phyloP scores from a whole-genome alignment of 768 basidiomycete genomes.

The Podaxis mareebaensis region DNA sequence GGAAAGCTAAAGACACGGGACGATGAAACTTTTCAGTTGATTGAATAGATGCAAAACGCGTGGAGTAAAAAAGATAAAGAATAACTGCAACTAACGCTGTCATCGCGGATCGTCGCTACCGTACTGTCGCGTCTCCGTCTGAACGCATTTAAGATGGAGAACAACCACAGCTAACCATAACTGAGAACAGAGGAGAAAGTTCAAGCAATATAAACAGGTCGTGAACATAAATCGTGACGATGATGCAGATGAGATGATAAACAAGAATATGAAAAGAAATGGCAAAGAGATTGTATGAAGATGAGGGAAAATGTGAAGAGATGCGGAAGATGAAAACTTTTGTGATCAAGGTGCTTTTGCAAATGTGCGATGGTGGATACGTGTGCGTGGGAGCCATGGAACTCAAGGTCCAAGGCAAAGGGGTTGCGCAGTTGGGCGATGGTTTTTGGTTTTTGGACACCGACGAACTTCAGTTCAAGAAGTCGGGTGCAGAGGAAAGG shows the following conservation, averaged over 20 bases:
- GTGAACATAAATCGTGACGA: constrained; percentile 18
- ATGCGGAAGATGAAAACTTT: constrained; percentile 17
- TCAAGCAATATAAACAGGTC: constrained; percentile 22
- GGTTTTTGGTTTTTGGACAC: constrained; percentile 14
- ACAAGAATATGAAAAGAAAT: constrained; percentile 16
- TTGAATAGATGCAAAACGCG: constrained; percentile 11
- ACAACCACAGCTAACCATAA: constrained; percentile 7
- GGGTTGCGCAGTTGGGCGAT: constrained; percentile 7
- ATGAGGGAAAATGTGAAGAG: constrained; percentile 24
- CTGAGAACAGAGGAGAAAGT: constrained; percentile 7
- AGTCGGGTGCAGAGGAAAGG: constrained; percentile 46
- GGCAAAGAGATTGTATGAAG: constrained; percentile 22
- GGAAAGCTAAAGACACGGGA: neutral
- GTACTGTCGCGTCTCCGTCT: constrained; percentile 1
- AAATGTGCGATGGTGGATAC: neutral
- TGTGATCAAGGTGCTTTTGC: neutral
- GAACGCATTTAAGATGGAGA: neutral
- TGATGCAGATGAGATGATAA: constrained; percentile 18
- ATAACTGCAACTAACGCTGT: constrained; percentile 19
- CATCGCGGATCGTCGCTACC: constrained; percentile 12
- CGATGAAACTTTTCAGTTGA: constrained; percentile 3
- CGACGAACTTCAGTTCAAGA: constrained; percentile 44
- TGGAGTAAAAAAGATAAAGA: constrained; percentile 19
- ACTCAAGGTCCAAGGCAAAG: constrained; percentile 11
- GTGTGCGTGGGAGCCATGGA: neutral